Percentiles rank a stretch among this genome's conserved stretches.
These are phyloP conservation scores for Spencermartinsiella europaea DNA, from an alignment of 805 yeast species.

Conservation along the genomic window DNA sequence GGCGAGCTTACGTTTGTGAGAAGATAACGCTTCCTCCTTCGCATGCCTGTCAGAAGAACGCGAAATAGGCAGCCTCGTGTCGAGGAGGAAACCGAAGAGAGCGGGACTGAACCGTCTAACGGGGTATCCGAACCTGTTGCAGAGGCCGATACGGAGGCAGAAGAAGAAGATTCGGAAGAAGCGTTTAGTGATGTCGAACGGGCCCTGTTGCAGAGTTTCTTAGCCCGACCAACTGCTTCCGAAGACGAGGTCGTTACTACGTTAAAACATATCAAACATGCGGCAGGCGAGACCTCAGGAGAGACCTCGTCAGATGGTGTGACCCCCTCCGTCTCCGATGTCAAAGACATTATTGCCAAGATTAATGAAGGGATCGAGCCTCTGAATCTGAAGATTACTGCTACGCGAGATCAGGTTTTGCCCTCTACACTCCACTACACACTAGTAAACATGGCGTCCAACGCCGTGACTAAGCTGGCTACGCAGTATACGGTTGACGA, in stretches of 20 bases:
- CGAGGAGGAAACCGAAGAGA: neutral
- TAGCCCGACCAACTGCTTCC: slow-evolving; percentile 6
- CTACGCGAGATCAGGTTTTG: slow-evolving; percentile 33
- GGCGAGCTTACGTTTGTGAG: no score
- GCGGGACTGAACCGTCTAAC: neutral
- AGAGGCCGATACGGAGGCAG: neutral
- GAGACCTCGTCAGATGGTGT: slow-evolving; percentile 8
- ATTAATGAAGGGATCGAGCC: slow-evolving; percentile 37
- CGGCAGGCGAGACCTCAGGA: neutral
- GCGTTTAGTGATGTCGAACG: slow-evolving; percentile 9
- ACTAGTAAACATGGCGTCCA: slow-evolving; percentile 39
- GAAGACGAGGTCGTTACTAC: slow-evolving; percentile 10
- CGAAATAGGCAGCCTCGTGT: neutral
- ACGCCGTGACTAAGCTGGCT: slow-evolving; percentile 35
- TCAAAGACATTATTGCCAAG: slow-evolving; percentile 24
- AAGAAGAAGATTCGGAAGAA: neutral
- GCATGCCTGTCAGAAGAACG: neutral
- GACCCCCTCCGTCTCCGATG: no score
- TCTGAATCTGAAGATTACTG: slow-evolving; percentile 34
- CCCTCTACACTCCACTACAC: slow-evolving; percentile 33
- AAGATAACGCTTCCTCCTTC: no score
- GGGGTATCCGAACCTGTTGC: neutral
- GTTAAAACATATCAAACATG: slow-evolving; percentile 1
- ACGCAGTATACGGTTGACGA: slow-evolving; percentile 36
- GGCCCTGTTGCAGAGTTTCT: slow-evolving; percentile 9